A percentile compares a stretch with the other conserved stretches of the same genome.
Evolutionary conservation across 768 basidiomycete genomes (phyloP).

Genomic region (Suillus hirtellus): DNA sequence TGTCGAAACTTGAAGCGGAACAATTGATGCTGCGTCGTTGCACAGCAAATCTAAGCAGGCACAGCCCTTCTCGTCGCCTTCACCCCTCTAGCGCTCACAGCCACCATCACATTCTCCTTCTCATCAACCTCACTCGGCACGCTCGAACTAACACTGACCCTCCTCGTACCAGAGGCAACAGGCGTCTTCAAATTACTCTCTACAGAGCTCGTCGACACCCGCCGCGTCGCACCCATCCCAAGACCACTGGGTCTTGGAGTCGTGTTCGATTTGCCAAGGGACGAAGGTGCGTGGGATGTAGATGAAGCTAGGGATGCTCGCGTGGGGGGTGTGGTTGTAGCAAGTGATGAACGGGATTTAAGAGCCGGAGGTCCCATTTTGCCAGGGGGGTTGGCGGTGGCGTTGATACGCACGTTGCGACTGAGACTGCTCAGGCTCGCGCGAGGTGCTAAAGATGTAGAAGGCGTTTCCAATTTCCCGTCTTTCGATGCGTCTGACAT

Average conservation of each 20-base stretch:
- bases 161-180: conserved; percentile 26
- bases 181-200: conserved; percentile 38
- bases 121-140: conserved; percentile 50
- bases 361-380: conserved; percentile 52
- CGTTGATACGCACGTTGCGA: conserved; percentile 52
- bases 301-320: background rate
- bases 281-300: conserved; percentile 32
- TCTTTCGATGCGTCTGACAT: conserved; percentile 52
- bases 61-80: conserved; percentile 22
- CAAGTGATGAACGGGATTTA: conserved; percentile 34
- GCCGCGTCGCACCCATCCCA: conserved; percentile 18
- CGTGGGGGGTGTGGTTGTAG: conserved; percentile 39
- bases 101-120: conserved; percentile 53
- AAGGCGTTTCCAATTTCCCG: conserved; percentile 35
- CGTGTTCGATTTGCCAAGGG: conserved; percentile 26
- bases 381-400: conserved; percentile 23
- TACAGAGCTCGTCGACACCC: conserved; percentile 32
- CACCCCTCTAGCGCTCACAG: conserved; percentile 1
- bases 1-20: background rate
- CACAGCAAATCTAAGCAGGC: conserved; percentile 15
- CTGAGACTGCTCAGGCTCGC: conserved; percentile 41
- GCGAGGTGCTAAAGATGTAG: conserved; percentile 23
- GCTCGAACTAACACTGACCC: conserved; percentile 36
- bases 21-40: background rate
- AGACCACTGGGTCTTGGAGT: conserved; percentile 15